These are phyloP conservation scores for Tricholoma sp. DNA, from an alignment of 768 basidiomycete species.

Conservation along the genomic window DNA sequence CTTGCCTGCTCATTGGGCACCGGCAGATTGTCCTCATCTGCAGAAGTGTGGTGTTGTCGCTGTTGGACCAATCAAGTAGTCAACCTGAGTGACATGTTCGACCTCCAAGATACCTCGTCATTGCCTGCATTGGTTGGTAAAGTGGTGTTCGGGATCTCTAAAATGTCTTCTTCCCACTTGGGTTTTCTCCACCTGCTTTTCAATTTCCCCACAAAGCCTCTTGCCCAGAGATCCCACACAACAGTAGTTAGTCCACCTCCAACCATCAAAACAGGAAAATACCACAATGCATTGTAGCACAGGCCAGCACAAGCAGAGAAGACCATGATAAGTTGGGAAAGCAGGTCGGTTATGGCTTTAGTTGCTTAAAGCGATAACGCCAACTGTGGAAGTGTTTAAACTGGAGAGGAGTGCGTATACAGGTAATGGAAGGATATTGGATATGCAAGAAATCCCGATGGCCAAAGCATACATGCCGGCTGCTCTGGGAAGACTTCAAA, in stretches of 20 bases:
- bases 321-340: constrained; percentile 37
- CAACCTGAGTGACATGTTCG: not conserved
- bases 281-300: constrained; percentile 49
- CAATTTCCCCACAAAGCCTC: not conserved
- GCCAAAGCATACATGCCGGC: constrained; percentile 42
- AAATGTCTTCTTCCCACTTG: not conserved
- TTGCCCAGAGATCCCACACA: constrained; percentile 31
- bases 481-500: constrained; percentile 42
- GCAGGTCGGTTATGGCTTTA: constrained; percentile 39
- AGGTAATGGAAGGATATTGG: constrained; percentile 36
- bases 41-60: not conserved
- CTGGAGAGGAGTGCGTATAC: constrained; percentile 49
- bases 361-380: constrained; percentile 41
- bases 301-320: constrained; percentile 40
- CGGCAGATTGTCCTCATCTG: not conserved
- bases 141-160: not conserved
- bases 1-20: not conserved
- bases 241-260: constrained; percentile 34
- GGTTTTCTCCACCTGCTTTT: not conserved
- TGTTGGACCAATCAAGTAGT: not conserved
- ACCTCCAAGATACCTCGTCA: not conserved
- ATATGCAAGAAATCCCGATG: constrained; percentile 38
- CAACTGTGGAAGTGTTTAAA: constrained; percentile 50
- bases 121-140: not conserved
- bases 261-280: constrained; percentile 42